Base-by-base conservation (phyloP, 371 early-diverging fungal species). In the Dichotomocladium elegans region DNA sequence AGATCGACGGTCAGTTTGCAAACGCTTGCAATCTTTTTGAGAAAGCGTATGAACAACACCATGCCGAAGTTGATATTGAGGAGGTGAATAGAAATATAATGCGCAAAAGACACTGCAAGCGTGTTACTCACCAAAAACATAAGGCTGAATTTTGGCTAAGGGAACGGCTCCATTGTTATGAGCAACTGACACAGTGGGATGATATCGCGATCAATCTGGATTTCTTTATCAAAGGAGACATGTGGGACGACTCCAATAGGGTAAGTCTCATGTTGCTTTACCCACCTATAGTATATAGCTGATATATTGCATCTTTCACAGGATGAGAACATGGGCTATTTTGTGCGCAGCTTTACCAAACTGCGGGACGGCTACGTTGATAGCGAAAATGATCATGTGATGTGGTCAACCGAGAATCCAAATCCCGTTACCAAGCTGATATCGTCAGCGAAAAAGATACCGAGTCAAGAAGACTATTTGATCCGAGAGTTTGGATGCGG, bases 161-260 rank as follows among this genome's bases (percentile, higher is more conserved):
- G 30, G 84, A 82, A 26, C 75, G 80, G 43, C 61, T 86, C 19
- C 73, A 74, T 29, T 88, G 87, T 50, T 61, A 81, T 52, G 81
- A 80, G 24, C 74, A 83, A 29, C 63, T 90, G 26, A 78, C 80
- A 1, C 70, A 82, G 41, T 90, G 89, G 88, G 81, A 81, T 15
- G 64, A 62, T 11, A 64, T 90, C 15, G 75, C 74, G 15, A 57
- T 51, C 1, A 61, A 64, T 49, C 68, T 82, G 12, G 55, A 66
- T 40, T 51, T 59, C 5, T 76, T 72, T 33, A 33, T 84, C 4
- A 72, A 79, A 0, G 58, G 64, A 15, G 53, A 81, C 28, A 37
- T 86, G 3, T 90, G 88, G 88, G 64, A 72, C 11, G 59, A 63
- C 6, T 71, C 75, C 10, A 70, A 73, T 17, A 64, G 66, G 51